Base-by-base conservation (phyloP, 179 eudicot genomes). In the Drosera spatulata region DNA sequence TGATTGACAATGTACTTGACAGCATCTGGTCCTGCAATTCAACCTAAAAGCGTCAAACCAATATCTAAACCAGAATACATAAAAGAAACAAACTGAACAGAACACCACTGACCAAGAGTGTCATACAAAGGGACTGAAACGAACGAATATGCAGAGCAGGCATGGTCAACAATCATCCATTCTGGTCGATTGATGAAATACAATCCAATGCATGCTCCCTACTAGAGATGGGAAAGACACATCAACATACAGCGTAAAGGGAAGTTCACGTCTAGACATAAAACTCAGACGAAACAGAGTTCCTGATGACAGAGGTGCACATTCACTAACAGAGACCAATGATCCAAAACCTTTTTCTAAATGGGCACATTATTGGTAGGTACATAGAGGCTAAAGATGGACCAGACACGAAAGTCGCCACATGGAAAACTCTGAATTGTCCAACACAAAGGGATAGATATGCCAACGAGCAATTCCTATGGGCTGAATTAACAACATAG, bases 121-220 rank as follows among this genome's bases (percentile, higher is more conserved):
- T 93, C 99, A 65, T 93, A 93, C 61, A 93, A 73, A 64, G 99
- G 99, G 58, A 93, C 97, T 58, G 99, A 93, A 58, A 75, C 67
- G 61, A 70, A 86, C 0, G 99, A 93, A 80, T 84, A 93, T 39
- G 97, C 93, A 10, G 99, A 81, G 80, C 99, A 93, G 49, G 95
- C 93, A 71, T 93, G 97, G 75, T 93, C 99, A 78, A 93, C 91
- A 55, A 93, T 77, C 62, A 90, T 58, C 99, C 99, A 93, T 72
- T 93, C 99, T 54, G 99, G 97, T 73, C 85, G 78, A 70, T 93
- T 93, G 55, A 89, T 77, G 62, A 93, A 86, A 66, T 93, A 93
- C 22, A 93, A 82, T 58, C 99, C 99, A 66, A 93, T 71, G 47
- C 91, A 66, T 73, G 89, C 77, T 74, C 95, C 97, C 99, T 93